Conservation (phyloP, 768 basidiomycete genomes). For the Lentinula edodes region DNA sequence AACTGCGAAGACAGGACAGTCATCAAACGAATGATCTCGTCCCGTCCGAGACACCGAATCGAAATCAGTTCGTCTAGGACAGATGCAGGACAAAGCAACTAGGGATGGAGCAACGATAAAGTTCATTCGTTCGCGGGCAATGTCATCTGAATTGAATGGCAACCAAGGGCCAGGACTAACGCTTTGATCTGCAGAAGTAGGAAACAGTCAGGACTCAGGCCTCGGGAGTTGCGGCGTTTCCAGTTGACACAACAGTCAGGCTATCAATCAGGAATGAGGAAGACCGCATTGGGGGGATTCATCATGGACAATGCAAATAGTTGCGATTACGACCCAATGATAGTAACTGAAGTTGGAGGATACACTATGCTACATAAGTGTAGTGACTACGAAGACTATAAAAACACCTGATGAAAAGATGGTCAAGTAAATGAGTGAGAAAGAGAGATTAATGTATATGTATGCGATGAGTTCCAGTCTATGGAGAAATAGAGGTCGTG, state of each 20-base stretch:
- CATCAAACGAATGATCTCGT: too few species aligned
- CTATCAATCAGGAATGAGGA: background rate
- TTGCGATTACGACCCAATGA: background rate
- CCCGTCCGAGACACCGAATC: too few species aligned
- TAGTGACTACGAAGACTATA: background rate
- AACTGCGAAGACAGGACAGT: too few species aligned
- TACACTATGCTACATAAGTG: background rate
- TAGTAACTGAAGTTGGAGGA: background rate
- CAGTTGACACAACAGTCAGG: too few species aligned
- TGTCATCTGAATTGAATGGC: too few species aligned
- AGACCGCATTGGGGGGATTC: background rate
- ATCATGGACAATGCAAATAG: background rate
- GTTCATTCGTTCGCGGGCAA: too few species aligned
- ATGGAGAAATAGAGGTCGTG: background rate
- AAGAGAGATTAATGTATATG: background rate
- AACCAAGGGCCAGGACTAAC: too few species aligned
- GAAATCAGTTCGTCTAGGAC: too few species aligned
- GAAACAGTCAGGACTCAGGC: background rate
- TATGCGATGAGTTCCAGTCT: conserved; percentile 1
- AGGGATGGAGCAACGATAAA: too few species aligned
- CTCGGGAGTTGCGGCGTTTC: background rate
- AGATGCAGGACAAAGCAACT: too few species aligned
- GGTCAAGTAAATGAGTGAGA: background rate
- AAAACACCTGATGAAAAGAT: background rate
- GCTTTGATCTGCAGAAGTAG: background rate